phyloP scores from a whole-genome alignment of 129 eudicot species.

The Artemisia tridentata region DNA sequence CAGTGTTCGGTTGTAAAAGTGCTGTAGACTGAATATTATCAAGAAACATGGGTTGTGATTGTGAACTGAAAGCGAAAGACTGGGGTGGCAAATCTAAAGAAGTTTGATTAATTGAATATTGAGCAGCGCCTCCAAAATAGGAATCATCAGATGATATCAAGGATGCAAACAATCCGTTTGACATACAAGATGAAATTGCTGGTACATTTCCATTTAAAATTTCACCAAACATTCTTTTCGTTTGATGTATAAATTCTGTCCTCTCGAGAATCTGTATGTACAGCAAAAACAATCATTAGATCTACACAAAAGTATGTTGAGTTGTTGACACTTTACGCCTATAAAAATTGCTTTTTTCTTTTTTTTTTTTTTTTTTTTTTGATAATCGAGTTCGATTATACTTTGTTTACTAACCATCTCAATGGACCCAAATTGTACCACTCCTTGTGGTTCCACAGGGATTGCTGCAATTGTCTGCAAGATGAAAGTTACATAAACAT shows the following conservation, averaged over 20 bases:
- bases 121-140: slow-evolving; percentile 15
- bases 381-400: background rate
- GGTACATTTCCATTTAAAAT: slow-evolving; percentile 31
- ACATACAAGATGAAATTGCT: slow-evolving; percentile 33
- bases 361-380: no score
- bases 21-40: slow-evolving; percentile 15
- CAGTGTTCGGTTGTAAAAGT: slow-evolving; percentile 28
- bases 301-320: slow-evolving; percentile 2
- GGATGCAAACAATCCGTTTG: slow-evolving; percentile 43
- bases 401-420: slow-evolving; percentile 51
- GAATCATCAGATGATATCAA: slow-evolving; percentile 40
- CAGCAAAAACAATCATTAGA: slow-evolving; percentile 24
- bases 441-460: slow-evolving; percentile 79
- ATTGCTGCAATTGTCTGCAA: slow-evolving; percentile 87
- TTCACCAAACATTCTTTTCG: slow-evolving; percentile 44
- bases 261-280: slow-evolving; percentile 60
- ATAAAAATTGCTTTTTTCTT: no score
- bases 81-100: slow-evolving; percentile 27
- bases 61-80: slow-evolving; percentile 31
- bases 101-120: slow-evolving; percentile 18
- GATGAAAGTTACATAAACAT: slow-evolving; percentile 20
- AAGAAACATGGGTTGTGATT: slow-evolving; percentile 22
- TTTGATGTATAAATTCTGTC: slow-evolving; percentile 53
- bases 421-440: slow-evolving; percentile 87
- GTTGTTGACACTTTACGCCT: no score